phyloP scores from a whole-genome alignment of 2,329 filamentous ascomycete genomes.

The Fusarium tupiense region DNA sequence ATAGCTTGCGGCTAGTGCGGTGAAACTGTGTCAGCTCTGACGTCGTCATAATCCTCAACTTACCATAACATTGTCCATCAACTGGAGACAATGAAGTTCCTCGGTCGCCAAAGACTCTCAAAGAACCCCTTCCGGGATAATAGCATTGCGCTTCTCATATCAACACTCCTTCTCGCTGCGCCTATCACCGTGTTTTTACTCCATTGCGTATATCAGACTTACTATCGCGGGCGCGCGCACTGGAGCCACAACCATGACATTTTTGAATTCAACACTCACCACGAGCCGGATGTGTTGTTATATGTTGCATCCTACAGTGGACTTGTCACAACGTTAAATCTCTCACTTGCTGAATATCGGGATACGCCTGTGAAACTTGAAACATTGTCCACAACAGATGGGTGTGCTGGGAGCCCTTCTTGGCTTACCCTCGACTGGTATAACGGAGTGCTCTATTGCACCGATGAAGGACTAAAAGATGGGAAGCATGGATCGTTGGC shows the following conservation, averaged over 20 bases:
- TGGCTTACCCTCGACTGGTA: conserved; percentile 68
- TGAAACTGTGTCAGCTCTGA: background rate
- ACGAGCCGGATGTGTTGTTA: conserved; percentile 39
- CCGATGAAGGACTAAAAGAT: conserved; percentile 64
- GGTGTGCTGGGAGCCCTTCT: conserved; percentile 64
- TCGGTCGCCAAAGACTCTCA: background rate
- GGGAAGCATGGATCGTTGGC: conserved; percentile 59
- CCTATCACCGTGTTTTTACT: conserved; percentile 27
- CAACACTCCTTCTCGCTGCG: conserved; percentile 22
- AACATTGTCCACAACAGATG: conserved; percentile 53
- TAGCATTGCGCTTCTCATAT: conserved; percentile 2
- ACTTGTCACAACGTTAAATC: conserved; percentile 58
- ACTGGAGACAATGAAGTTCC: conserved; percentile 20
- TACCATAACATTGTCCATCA: background rate
- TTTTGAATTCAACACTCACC: background rate
- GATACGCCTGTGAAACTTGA: conserved; percentile 47
- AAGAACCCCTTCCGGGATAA: conserved; percentile 5
- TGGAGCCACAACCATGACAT: conserved; percentile 22
- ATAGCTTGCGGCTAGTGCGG: background rate
- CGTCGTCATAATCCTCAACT: background rate
- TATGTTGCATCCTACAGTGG: conserved; percentile 62
- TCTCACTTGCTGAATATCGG: conserved; percentile 43
- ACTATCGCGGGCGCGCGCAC: background rate
- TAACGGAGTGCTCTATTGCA: conserved; percentile 64
- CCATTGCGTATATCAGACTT: conserved; percentile 27